Percentiles rank a stretch among this genome's conserved stretches.
These are phyloP conservation scores for Psidium guajava DNA, from an alignment of 345 rosid species.

Conservation along the genomic window DNA sequence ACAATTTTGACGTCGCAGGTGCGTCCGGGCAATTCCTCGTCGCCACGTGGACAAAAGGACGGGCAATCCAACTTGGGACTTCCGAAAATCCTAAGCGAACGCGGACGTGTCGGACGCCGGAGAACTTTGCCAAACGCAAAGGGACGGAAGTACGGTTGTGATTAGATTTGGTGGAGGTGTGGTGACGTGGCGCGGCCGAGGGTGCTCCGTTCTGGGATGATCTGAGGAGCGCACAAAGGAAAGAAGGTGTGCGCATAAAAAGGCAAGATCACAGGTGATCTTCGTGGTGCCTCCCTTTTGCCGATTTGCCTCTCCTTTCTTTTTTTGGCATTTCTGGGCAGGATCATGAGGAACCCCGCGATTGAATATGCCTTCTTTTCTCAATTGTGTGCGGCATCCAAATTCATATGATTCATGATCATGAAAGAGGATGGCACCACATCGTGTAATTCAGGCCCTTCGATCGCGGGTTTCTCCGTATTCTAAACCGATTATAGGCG, in stretches of 20 bases:
- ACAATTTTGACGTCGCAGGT: background rate
- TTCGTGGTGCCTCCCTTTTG: background rate
- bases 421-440: background rate
- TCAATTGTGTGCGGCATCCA: background rate
- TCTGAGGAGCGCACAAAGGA: background rate
- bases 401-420: background rate
- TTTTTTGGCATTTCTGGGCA: background rate
- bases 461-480: background rate
- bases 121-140: background rate
- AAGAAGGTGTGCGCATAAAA: background rate
- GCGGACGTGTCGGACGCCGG: too few species aligned
- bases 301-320: background rate
- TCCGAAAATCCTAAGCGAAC: too few species aligned
- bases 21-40: background rate
- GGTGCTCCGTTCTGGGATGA: background rate
- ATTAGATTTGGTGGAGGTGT: background rate
- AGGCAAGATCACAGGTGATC: background rate
- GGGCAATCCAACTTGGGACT: background rate
- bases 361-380: background rate
- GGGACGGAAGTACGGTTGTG: background rate
- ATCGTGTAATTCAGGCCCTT: background rate
- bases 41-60: conserved; percentile 7
- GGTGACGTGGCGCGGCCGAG: background rate
- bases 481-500: background rate
- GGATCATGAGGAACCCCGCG: background rate